Base-by-base conservation (phyloP, 1,284 basidiomycete genomes). In the Naganishia sp. region DNA sequence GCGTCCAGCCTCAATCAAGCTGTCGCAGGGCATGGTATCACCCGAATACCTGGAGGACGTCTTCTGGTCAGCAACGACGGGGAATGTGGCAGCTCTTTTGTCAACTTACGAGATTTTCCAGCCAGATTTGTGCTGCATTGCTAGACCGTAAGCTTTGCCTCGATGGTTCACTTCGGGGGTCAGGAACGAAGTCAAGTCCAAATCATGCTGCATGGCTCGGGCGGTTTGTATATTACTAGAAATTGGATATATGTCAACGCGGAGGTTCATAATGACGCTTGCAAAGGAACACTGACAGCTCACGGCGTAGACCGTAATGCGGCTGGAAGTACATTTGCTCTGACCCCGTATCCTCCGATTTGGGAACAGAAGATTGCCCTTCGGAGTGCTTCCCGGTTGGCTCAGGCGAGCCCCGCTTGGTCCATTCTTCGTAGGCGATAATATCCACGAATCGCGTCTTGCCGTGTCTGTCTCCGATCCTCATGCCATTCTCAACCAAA, bases 11-110 rank as follows among this genome's bases (percentile, higher is more conserved):
- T 83, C 76, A 28, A 88, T 85, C 4, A 98, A 83, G 23, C 82
- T 82, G 3, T 87, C 80, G 21, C 87, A 86, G 0, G 94, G 94
- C 76, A 86, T 84, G 0, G 94, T 97, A 76, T 98, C 94, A 5
- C 89, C 94, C 5, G 94, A 96, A 70, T 84, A 85, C 45, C 82
- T 80, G 46, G 1, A 48, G 33, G 25, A 53, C 23, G 45, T 23
- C 45, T 23, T 53, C 50, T 72, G 85, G 63, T 88, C 88, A 71
- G 64, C 18, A 72, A 42, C 45, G 73, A 72, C 25, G 72, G 69
- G 70, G 70, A 69, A 60, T 70, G 55, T 70, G 21, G n/a, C 11
- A 72, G 72, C 28, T 7, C 49, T 55, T 42, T 56, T 55, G 46
- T n/a, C 16, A 59, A 80, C 88, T 64, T 74, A 93, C 88, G 86